A percentile compares a stretch with the other conserved stretches of the same genome.
phyloP scores from a whole-genome alignment of 345 rosid species.

The Pistacia vera region DNA sequence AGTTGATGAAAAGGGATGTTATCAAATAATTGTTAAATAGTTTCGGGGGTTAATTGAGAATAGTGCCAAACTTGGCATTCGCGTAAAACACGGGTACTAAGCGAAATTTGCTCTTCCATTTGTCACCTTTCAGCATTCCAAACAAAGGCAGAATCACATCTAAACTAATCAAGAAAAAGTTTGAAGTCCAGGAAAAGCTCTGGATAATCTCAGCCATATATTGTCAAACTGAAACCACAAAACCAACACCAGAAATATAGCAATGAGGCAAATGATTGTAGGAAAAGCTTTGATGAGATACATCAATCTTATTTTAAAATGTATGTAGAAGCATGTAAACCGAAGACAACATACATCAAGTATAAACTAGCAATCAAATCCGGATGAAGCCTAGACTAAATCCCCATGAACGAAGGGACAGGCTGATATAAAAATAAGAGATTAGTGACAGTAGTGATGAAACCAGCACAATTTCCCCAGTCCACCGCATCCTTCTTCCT shows the following conservation, averaged over 20 bases:
- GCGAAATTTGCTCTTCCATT: too few species aligned
- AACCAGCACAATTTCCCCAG: constrained; percentile 75
- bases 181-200: not conserved
- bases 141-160: too few species aligned
- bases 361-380: not conserved
- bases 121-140: too few species aligned
- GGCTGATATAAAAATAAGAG: not conserved
- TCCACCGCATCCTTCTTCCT: constrained; percentile 34
- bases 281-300: not conserved
- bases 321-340: not conserved
- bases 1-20: too few species aligned
- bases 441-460: constrained; percentile 66
- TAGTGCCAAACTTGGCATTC: too few species aligned
- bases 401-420: not conserved
- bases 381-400: not conserved
- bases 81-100: too few species aligned
- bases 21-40: too few species aligned
- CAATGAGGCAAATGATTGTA: not conserved
- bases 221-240: not conserved
- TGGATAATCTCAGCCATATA: not conserved
- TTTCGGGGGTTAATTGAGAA: too few species aligned
- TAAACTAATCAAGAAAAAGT: not conserved
- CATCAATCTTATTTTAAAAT: not conserved
- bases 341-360: not conserved
- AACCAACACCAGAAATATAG: not conserved